These are phyloP conservation scores for Clarkia xantiana DNA, from an alignment of 345 rosid species.

Conservation along the genomic window DNA sequence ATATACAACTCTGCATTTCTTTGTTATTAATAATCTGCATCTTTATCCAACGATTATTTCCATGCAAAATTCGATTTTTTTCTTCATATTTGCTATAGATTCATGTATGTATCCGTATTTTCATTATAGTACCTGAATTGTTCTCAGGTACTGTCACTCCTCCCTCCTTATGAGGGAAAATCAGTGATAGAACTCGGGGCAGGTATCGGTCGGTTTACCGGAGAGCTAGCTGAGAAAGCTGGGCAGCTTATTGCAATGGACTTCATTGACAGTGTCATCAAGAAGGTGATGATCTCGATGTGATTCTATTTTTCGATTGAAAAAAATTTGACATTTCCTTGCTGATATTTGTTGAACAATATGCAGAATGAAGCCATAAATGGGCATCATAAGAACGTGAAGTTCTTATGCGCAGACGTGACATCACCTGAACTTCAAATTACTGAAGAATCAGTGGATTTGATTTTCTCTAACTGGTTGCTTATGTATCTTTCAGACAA, in stretches of 20 bases:
- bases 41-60: too few species aligned
- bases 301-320: neutral
- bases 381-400: conserved; percentile 64
- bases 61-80: too few species aligned
- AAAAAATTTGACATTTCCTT: neutral
- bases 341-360: conserved; percentile 3
- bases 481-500: conserved; percentile 91
- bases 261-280: conserved; percentile 66
- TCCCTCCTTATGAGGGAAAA: conserved; percentile 66
- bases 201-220: conserved; percentile 90
- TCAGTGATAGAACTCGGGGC: conserved; percentile 83
- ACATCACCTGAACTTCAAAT: conserved; percentile 55
- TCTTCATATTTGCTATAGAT: too few species aligned
- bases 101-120: too few species aligned
- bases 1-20: too few species aligned
- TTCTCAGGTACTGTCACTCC: conserved; percentile 60
- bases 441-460: conserved; percentile 53
- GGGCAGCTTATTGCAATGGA: conserved; percentile 67
- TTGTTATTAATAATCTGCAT: too few species aligned
- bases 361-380: conserved; percentile 60
- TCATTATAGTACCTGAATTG: neutral
- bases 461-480: conserved; percentile 89
- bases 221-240: conserved; percentile 75
- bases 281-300: conserved; percentile 37
- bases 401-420: conserved; percentile 80